phyloP scores from a whole-genome alignment of 164 flowering plant species.

The Pachysandra terminalis region DNA sequence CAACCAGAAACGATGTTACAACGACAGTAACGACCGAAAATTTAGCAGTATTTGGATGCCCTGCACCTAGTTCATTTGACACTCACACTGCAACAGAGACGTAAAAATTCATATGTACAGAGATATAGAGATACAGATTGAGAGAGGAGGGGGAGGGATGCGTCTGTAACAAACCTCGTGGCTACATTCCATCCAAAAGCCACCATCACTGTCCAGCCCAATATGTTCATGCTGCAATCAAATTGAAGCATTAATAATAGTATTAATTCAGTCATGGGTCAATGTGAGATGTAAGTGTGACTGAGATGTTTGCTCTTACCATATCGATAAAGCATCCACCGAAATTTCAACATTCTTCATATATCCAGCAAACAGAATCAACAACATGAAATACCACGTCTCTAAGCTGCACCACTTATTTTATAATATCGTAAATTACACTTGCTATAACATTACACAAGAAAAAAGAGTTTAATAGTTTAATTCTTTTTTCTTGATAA shows the following conservation, averaged over 20 bases:
- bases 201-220: slow-evolving; percentile 75
- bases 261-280: no score
- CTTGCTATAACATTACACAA: no score
- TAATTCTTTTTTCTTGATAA: no score
- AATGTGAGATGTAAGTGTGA: no score
- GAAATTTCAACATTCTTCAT: slow-evolving; percentile 65
- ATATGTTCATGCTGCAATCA: slow-evolving; percentile 23
- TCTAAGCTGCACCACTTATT: slow-evolving; percentile 77
- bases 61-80: slow-evolving; percentile 73
- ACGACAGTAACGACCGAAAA: slow-evolving; percentile 56
- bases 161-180: slow-evolving; percentile 40
- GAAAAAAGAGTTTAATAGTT: no score
- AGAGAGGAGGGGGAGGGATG: no score
- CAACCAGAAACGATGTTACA: slow-evolving; percentile 35
- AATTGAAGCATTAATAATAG: no score
- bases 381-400: slow-evolving; percentile 66
- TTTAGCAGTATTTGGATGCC: slow-evolving; percentile 61
- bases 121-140: no score
- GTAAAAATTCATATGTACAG: no score
- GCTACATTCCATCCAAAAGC: slow-evolving; percentile 78
- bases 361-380: slow-evolving; percentile 75
- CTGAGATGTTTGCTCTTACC: no score
- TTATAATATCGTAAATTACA: no score
- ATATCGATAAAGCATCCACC: slow-evolving; percentile 36
- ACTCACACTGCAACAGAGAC: slow-evolving; percentile 65